Percentiles rank a stretch among this genome's conserved stretches.
phyloP scores from a whole-genome alignment of 1,284 basidiomycete genomes.

The Xerocomus minutiporus region DNA sequence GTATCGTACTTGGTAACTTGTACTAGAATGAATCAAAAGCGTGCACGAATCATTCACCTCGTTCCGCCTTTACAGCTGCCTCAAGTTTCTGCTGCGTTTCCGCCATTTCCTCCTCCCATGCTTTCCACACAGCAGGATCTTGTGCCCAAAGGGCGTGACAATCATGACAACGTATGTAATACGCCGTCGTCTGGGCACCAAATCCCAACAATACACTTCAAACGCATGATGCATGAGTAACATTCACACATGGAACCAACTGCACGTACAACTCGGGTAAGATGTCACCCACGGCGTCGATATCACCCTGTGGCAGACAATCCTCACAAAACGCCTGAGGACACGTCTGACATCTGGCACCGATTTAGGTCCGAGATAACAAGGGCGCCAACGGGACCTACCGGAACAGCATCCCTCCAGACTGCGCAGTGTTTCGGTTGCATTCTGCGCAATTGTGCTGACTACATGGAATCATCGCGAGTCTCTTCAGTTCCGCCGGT shows the following conservation, averaged over 20 bases:
- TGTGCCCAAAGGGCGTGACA: slow-evolving; percentile 36
- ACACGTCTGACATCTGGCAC: slow-evolving; percentile 52
- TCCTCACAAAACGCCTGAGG: slow-evolving; percentile 58
- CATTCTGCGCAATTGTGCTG: slow-evolving; percentile 51
- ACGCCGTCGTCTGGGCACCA: slow-evolving; percentile 34
- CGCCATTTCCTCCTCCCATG: slow-evolving; percentile 38
- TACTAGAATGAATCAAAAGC: neutral
- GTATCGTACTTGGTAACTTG: neutral
- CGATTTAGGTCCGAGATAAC: slow-evolving; percentile 2
- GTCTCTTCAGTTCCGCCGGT: slow-evolving; percentile 23
- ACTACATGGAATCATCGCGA: slow-evolving; percentile 35
- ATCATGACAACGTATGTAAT: slow-evolving; percentile 47
- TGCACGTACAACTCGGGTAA: slow-evolving; percentile 53
- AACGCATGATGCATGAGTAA: slow-evolving; percentile 5
- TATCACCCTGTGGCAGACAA: slow-evolving; percentile 47
- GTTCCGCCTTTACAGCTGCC: slow-evolving; percentile 1
- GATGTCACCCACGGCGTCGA: slow-evolving; percentile 48
- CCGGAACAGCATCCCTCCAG: slow-evolving; percentile 52
- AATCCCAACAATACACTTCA: slow-evolving; percentile 40
- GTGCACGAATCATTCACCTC: neutral
- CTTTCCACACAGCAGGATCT: slow-evolving; percentile 31
- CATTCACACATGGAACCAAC: slow-evolving; percentile 2
- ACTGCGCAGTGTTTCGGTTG: slow-evolving; percentile 37
- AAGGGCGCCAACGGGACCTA: slow-evolving; percentile 15
- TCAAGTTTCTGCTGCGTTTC: slow-evolving; percentile 34